Conservation (phyloP, 768 basidiomycete species). For the Boletus subcaerulescens region DNA sequence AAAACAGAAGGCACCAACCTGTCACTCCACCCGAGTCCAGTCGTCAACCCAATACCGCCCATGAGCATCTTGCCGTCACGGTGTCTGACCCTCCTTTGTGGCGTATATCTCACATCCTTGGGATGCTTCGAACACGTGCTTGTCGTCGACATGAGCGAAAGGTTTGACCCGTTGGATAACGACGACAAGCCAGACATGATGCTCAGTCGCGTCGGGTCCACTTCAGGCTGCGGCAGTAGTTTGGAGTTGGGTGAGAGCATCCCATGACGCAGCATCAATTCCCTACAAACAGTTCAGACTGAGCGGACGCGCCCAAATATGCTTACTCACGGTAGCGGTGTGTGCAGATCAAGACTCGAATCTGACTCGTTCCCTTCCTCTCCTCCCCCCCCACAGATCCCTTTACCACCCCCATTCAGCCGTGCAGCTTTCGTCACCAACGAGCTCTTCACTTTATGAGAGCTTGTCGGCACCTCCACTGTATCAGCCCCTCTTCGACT, state of each 20-base stretch:
- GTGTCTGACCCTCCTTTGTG: conserved; percentile 53
- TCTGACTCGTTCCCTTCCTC: conserved; percentile 47
- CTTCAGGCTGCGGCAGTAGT: conserved; percentile 39
- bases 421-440: background rate
- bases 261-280: conserved; percentile 65
- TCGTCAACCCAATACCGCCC: conserved; percentile 68
- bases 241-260: conserved; percentile 66
- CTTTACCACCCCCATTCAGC: conserved; percentile 1
- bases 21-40: conserved; percentile 74
- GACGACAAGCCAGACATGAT: conserved; percentile 23
- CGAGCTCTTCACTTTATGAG: background rate
- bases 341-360: conserved; percentile 67
- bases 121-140: conserved; percentile 28
- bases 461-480: conserved; percentile 10
- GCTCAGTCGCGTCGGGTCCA: conserved; percentile 23
- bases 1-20: conserved; percentile 40
- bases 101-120: conserved; percentile 59
- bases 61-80: conserved; percentile 55
- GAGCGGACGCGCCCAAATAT: background rate
- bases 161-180: conserved; percentile 25
- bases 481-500: conserved; percentile 8
- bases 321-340: conserved; percentile 59
- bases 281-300: conserved; percentile 33
- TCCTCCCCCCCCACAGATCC: conserved; percentile 9
- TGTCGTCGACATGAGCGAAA: conserved; percentile 22